Percentiles rank a stretch among this genome's conserved stretches.
phyloP scores from a whole-genome alignment of 2,329 filamentous ascomycete species.

The Fusarium stilboides region DNA sequence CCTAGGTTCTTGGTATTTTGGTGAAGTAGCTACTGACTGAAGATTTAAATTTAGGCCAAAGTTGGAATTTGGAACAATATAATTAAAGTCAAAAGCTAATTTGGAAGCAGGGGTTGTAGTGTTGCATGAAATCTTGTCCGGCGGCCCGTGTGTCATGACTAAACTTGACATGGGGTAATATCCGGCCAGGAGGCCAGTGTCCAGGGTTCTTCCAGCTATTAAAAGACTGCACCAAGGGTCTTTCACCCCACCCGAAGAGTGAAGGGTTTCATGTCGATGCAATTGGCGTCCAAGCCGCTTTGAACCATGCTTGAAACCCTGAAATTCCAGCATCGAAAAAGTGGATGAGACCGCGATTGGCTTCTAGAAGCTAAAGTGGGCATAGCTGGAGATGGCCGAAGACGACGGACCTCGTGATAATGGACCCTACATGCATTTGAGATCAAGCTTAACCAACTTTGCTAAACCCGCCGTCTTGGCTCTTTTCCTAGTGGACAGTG shows the following conservation, averaged over 20 bases:
- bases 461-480: not conserved
- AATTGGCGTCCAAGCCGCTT: slow-evolving; percentile 7
- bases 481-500: not conserved
- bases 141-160: not conserved
- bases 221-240: slow-evolving; percentile 1
- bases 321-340: not conserved
- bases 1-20: too few relatives aligned
- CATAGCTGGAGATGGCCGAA: not conserved
- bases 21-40: too few relatives aligned
- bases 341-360: not conserved
- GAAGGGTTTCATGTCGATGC: slow-evolving; percentile 1
- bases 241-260: not conserved
- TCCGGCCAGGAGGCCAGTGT: not conserved
- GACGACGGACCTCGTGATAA: not conserved
- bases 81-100: too few relatives aligned
- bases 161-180: not conserved
- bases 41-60: too few relatives aligned
- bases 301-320: too few relatives aligned
- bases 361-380: slow-evolving; percentile 9
- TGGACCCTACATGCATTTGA: not conserved
- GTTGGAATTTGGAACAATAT: too few relatives aligned
- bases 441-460: not conserved
- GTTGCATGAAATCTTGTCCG: not conserved
- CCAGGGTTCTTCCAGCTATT: slow-evolving; percentile 1
- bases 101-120: too few relatives aligned